Conservation (phyloP, 441 rosid species). For the Jatropha multifida region DNA sequence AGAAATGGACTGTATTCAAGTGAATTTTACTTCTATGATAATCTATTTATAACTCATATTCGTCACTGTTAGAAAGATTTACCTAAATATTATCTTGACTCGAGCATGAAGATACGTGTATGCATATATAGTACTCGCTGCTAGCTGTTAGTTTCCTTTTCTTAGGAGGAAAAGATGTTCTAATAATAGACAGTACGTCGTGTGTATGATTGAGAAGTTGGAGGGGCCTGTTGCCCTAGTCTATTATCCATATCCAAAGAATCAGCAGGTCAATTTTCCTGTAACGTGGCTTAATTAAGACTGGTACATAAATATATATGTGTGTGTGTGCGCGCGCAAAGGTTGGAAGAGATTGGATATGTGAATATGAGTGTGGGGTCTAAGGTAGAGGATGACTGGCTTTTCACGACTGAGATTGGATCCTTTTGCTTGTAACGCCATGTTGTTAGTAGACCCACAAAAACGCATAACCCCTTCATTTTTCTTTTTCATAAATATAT, state of each 20-base stretch:
- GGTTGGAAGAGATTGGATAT: not conserved
- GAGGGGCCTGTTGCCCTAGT: not conserved
- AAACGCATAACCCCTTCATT: not conserved
- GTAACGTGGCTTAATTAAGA: not conserved
- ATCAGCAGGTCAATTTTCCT: not conserved
- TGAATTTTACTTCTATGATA: too few relatives aligned
- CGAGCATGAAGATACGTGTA: too few relatives aligned
- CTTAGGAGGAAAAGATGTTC: not conserved
- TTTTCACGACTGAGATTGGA: slow-evolving; percentile 17
- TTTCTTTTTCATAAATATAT: not conserved
- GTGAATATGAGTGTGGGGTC: slow-evolving; percentile 19
- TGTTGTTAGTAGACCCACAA: slow-evolving; percentile 2
- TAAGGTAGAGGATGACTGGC: slow-evolving; percentile 16
- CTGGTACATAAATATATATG: not conserved
- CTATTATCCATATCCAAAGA: not conserved
- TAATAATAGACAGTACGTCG: not conserved
- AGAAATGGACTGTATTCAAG: too few relatives aligned
- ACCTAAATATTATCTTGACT: too few relatives aligned
- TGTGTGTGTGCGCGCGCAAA: not conserved
- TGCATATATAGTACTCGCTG: too few relatives aligned
- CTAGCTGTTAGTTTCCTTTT: too few relatives aligned
- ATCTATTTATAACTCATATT: too few relatives aligned
- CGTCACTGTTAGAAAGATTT: too few relatives aligned
- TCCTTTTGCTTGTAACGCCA: slow-evolving; percentile 43
- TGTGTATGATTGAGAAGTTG: not conserved